Percentiles rank a stretch among this genome's conserved stretches.
phyloP scores from a whole-genome alignment of 1,284 basidiomycete species.

The Polyporus tsugae region DNA sequence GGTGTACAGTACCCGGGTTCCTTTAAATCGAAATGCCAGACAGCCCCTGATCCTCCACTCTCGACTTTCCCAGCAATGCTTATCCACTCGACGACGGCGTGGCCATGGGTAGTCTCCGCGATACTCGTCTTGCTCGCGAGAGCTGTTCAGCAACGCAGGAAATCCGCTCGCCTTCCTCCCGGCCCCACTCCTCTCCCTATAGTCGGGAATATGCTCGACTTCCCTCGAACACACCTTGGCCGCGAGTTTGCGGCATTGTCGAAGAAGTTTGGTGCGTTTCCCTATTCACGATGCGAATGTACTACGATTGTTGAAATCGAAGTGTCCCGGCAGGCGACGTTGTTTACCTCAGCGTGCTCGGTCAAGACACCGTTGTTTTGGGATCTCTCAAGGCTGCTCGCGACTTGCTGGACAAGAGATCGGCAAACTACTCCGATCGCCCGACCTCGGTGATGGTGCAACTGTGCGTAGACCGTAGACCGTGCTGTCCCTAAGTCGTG shows the following conservation, averaged over 20 bases:
- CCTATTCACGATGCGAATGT: background rate
- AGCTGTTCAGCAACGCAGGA: background rate
- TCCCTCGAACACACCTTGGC: slow-evolving; percentile 13
- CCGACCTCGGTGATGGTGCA: slow-evolving; percentile 45
- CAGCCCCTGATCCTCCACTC: background rate
- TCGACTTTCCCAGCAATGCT: background rate
- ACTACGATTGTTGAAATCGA: too few species aligned
- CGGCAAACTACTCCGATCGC: slow-evolving; percentile 72
- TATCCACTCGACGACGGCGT: background rate
- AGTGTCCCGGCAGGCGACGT: slow-evolving; percentile 57
- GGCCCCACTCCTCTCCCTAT: slow-evolving; percentile 13
- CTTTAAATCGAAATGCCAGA: background rate
- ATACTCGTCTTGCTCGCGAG: background rate
- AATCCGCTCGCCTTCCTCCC: slow-evolving; percentile 4
- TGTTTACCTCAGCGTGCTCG: slow-evolving; percentile 63
- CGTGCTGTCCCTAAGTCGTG: background rate
- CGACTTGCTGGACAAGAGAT: slow-evolving; percentile 73
- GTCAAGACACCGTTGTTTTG: slow-evolving; percentile 67
- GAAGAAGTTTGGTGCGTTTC: background rate
- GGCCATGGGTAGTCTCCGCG: background rate
- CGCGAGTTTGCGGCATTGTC: slow-evolving; percentile 5
- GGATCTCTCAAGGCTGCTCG: slow-evolving; percentile 60
- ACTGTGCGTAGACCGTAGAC: slow-evolving; percentile 13
- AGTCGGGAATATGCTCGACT: slow-evolving; percentile 14
- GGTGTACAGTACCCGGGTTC: background rate